Conservation (phyloP, 352 stramenopile species). For the Phytophthora constricta region DNA sequence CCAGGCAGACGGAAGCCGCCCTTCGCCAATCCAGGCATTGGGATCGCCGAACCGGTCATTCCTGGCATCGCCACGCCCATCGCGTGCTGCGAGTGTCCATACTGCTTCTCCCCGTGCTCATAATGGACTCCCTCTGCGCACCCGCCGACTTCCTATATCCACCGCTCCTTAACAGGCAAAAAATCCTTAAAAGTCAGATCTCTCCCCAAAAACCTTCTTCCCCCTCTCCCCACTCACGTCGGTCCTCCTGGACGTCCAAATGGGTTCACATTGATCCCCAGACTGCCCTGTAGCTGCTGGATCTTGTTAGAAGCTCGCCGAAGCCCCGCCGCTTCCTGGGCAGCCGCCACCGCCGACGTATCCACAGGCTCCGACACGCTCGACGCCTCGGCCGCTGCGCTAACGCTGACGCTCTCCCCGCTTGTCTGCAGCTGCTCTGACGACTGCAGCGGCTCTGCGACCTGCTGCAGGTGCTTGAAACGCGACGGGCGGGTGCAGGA, state of each 20-base stretch:
- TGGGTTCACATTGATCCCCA: slow-evolving; percentile 88
- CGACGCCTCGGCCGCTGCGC: slow-evolving; percentile 20
- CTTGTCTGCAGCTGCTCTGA: slow-evolving; percentile 13
- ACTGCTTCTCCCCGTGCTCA: slow-evolving; percentile 87
- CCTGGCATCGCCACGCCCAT: slow-evolving; percentile 83
- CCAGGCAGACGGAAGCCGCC: slow-evolving; percentile 69
- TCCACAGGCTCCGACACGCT: slow-evolving; percentile 26
- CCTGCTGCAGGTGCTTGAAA: slow-evolving; percentile 30
- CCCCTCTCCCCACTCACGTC: slow-evolving; percentile 5
- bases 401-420: slow-evolving; percentile 23
- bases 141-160: slow-evolving; percentile 50
- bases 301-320: slow-evolving; percentile 61
- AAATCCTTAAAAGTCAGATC: neutral
- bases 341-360: slow-evolving; percentile 37
- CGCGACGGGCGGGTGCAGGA: slow-evolving; percentile 33
- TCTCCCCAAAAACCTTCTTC: neutral
- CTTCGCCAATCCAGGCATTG: slow-evolving; percentile 84
- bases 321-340: slow-evolving; percentile 38
- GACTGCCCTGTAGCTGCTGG: slow-evolving; percentile 76
- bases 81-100: slow-evolving; percentile 67
- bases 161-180: slow-evolving; percentile 18
- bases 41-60: slow-evolving; percentile 77
- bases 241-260: slow-evolving; percentile 60
- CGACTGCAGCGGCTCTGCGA: slow-evolving; percentile 9
- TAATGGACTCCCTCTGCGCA: slow-evolving; percentile 60